Evolutionary conservation across 2,329 filamentous ascomycete genomes (phyloP).

Genomic region (Macrophomina tecta): DNA sequence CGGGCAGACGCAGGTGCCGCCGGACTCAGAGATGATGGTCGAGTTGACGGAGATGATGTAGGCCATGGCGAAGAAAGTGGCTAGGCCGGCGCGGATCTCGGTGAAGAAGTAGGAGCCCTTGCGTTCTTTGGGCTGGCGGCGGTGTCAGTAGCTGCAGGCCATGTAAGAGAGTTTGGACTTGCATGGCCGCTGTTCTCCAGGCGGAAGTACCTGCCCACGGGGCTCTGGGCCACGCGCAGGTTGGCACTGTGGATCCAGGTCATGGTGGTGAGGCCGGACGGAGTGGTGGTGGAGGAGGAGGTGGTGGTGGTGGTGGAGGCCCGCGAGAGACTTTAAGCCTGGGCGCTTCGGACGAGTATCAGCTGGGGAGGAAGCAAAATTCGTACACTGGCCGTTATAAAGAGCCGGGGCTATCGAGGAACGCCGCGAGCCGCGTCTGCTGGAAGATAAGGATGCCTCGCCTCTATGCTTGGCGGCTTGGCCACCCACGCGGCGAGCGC

Average conservation of each 20-base stretch:
- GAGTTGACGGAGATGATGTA: slow-evolving; percentile 72
- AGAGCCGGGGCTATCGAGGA: slow-evolving; percentile 9
- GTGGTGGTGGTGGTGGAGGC: neutral
- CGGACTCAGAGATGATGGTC: slow-evolving; percentile 72
- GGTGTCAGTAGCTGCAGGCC: slow-evolving; percentile 28
- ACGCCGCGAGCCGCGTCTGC: neutral
- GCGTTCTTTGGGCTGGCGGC: slow-evolving; percentile 67
- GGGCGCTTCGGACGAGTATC: neutral
- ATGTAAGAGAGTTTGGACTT: slow-evolving; percentile 48
- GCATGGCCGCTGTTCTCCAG: slow-evolving; percentile 84
- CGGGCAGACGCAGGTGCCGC: slow-evolving; percentile 78
- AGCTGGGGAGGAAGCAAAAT: neutral
- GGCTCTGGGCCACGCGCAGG: slow-evolving; percentile 40
- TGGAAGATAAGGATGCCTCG: slow-evolving; percentile 3
- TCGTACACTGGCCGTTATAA: slow-evolving; percentile 13
- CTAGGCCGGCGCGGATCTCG: slow-evolving; percentile 81
- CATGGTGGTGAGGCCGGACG: slow-evolving; percentile 3
- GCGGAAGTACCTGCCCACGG: slow-evolving; percentile 63
- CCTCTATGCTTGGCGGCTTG: slow-evolving; percentile 5
- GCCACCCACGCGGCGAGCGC: slow-evolving; percentile 5
- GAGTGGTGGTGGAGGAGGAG: neutral
- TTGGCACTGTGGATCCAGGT: slow-evolving; percentile 43
- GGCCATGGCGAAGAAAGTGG: slow-evolving; percentile 63
- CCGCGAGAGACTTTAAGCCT: neutral
- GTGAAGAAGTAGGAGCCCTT: slow-evolving; percentile 81